Base-by-base conservation (phyloP, 192 early-diverging fungal species). In the Chytriomyces confervae region DNA sequence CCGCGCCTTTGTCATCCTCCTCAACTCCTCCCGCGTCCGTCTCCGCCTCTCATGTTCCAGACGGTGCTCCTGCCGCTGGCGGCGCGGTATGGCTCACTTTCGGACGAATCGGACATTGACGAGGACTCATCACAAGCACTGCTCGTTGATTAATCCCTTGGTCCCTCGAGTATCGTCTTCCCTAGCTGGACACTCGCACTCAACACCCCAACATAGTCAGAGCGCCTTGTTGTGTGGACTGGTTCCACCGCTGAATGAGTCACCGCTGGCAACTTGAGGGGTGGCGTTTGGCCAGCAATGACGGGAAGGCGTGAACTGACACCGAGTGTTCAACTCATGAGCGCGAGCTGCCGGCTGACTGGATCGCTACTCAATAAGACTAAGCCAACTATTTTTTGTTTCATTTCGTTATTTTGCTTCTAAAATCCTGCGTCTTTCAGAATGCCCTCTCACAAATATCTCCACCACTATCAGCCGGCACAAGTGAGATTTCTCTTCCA, bases 291-390 rank as follows among this genome's bases (percentile, higher is more conserved):
- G 51, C 51, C 51, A 53, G 51, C 51, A 53, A 53, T 53, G 51
- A 53, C 18, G 51, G 51, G 51, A 53, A 53, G 51, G 51, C 9
- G 51, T 53, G 51, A 53, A 53, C 51, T 53, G 8, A 53, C 51
- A 53, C 51, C 51, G 8, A 53, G 51, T 53, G 51, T 53, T 53
- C 51, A 53, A 53, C 18, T 8, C 51, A 53, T 53, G 51, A 53
- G 51, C 18, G 51, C 18, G 51, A 53, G 51, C 51, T 53, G 51
- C 51, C 18, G 51, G 51, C 51, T 53, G 51, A 53, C 51, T 53
- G 51, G 51, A 53, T 53, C 18, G 51, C 51, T 53, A 53, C 51
- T 53, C 51, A 53, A 53, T 53, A 53, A 53, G 51, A 53, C 18
- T 53, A 53, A 53, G 51, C 51, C 51, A 53, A 53, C 8, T 10